A percentile compares a stretch with the other conserved stretches of the same genome.
phyloP scores from a whole-genome alignment of 805 yeast genomes.

The Clavispora santaluciae region DNA sequence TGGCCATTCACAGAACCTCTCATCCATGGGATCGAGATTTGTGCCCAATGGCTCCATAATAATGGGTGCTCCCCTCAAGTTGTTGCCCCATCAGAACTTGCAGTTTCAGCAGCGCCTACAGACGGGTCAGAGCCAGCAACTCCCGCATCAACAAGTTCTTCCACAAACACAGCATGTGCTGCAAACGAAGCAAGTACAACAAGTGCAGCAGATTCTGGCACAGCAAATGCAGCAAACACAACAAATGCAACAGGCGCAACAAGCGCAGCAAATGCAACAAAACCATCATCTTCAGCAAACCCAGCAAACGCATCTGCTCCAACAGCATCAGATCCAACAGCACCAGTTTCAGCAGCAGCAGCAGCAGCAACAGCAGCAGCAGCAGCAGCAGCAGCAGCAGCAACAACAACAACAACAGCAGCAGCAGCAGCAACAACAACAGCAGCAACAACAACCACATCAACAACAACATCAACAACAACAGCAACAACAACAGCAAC shows the following conservation, averaged over 20 bases:
- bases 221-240: constrained; percentile 5
- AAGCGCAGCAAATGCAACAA: constrained; percentile 3
- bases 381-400: constrained; percentile 10
- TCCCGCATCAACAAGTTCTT: neutral
- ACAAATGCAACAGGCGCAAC: neutral
- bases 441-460: neutral
- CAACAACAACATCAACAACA: neutral
- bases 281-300: neutral
- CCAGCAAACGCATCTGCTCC: constrained; percentile 7
- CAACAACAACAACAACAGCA: constrained; percentile 5
- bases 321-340: constrained; percentile 6
- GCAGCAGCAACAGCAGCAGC: constrained; percentile 10
- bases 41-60: constrained; percentile 5
- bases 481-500: constrained; percentile 1
- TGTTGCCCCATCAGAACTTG: constrained; percentile 5
- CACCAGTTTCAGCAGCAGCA: constrained; percentile 1
- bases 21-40: constrained; percentile 7
- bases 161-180: neutral
- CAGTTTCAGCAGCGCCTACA: constrained; percentile 3
- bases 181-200: neutral
- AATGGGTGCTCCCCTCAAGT: constrained; percentile 8
- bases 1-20: constrained; percentile 8
- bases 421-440: neutral
- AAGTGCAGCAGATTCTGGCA: constrained; percentile 3
- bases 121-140: constrained; percentile 1